phyloP scores from a whole-genome alignment of 331 rosid genomes.

The Quercus lobata region DNA sequence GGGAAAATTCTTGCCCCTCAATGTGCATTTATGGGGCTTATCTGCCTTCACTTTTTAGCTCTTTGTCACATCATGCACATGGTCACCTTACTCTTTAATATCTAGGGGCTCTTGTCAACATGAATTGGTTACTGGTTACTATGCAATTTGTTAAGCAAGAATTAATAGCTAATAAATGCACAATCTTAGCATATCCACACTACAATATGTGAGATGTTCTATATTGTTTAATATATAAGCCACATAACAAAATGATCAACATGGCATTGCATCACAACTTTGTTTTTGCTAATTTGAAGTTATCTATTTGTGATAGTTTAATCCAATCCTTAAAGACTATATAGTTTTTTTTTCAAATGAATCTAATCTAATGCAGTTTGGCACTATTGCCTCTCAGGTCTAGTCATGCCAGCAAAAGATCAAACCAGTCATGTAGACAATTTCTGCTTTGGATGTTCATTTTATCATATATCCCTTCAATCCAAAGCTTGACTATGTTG shows the following conservation, averaged over 20 bases:
- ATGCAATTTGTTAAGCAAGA: neutral
- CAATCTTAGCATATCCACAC: neutral
- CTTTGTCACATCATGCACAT: slow-evolving; percentile 23
- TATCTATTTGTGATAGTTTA: neutral
- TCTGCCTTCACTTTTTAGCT: slow-evolving; percentile 21
- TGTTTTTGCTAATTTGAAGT: neutral
- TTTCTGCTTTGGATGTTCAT: no score
- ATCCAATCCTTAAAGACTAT: neutral
- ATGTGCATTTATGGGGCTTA: slow-evolving; percentile 21
- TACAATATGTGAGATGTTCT: neutral
- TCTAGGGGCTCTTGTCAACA: neutral
- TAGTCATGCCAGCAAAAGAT: no score
- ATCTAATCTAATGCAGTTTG: neutral
- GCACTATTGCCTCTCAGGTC: neutral
- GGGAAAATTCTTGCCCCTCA: neutral
- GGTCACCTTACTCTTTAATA: neutral
- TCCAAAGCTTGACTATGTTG: no score
- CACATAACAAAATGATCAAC: neutral
- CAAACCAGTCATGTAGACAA: no score
- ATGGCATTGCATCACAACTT: neutral
- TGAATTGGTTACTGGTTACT: neutral
- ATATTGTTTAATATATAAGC: no score
- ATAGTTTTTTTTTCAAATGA: neutral
- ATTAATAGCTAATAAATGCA: neutral
- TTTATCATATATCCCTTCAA: no score